phyloP scores from a whole-genome alignment of 2,329 filamentous ascomycete species.

The Penicillium digitatum region DNA sequence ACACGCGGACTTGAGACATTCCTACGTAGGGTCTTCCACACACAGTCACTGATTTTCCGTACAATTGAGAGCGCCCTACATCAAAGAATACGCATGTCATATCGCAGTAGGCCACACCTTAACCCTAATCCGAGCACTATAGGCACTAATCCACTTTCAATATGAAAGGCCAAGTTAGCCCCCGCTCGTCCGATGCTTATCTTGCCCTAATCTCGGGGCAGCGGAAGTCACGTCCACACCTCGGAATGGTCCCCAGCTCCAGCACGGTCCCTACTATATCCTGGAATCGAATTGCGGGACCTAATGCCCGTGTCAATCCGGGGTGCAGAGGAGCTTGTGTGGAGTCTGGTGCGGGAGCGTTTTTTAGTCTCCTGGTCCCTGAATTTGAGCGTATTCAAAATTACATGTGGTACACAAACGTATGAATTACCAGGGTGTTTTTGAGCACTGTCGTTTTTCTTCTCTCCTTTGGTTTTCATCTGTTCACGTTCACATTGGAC shows the following conservation, averaged over 20 bases:
- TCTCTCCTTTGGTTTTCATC: background rate
- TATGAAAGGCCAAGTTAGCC: background rate
- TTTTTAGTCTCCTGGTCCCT: background rate
- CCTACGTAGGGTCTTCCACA: background rate
- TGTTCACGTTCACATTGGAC: background rate
- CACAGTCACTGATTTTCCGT: background rate
- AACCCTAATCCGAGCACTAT: background rate
- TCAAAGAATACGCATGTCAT: background rate
- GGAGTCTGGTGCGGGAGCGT: slow-evolving; percentile 14
- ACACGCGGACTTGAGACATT: too few relatives aligned
- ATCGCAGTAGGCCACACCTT: background rate
- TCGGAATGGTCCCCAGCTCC: slow-evolving; percentile 8
- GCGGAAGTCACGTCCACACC: slow-evolving; percentile 15
- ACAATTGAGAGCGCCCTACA: background rate
- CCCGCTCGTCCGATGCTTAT: slow-evolving; percentile 17
- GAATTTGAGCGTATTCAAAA: slow-evolving; percentile 10
- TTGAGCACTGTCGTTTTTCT: slow-evolving; percentile 1
- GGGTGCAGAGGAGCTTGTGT: slow-evolving; percentile 23
- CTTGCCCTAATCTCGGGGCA: slow-evolving; percentile 14
- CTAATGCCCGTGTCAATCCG: slow-evolving; percentile 16
- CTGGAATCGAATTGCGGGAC: slow-evolving; percentile 10
- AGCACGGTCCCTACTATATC: slow-evolving; percentile 24
- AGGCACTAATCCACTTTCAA: background rate
- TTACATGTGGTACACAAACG: background rate
- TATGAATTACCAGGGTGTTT: slow-evolving; percentile 13